Conservation (phyloP, 208 protist species). For the Trypanosoma mega region DNA sequence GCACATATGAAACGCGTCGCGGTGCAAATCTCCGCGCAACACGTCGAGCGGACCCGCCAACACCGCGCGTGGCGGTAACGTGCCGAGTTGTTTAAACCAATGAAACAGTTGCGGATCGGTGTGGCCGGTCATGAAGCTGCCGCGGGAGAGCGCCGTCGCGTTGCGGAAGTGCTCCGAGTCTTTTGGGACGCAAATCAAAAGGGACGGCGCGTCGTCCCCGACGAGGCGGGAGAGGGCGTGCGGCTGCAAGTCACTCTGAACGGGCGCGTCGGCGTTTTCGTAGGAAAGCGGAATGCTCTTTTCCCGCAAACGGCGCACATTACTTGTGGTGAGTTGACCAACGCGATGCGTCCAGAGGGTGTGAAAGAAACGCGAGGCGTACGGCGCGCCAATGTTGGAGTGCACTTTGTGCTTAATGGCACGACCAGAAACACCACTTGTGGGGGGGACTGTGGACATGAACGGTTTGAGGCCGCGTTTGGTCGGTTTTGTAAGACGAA, state of each 20-base stretch:
- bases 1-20: constrained; percentile 72
- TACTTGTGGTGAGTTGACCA: constrained; percentile 83
- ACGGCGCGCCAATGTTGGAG: constrained; percentile 67
- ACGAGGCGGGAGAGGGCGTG: constrained; percentile 77
- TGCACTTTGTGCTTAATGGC: constrained; percentile 72
- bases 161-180: constrained; percentile 80
- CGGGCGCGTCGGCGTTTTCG: constrained; percentile 32
- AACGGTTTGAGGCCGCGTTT: neutral
- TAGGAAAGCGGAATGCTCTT: constrained; percentile 41
- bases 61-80: constrained; percentile 70
- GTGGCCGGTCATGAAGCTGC: constrained; percentile 82
- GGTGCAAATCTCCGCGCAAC: constrained; percentile 63
- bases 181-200: constrained; percentile 71
- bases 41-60: constrained; percentile 72
- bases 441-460: constrained; percentile 13
- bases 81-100: constrained; percentile 87
- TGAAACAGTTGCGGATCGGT: constrained; percentile 89
- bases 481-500: neutral
- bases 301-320: constrained; percentile 59
- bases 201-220: constrained; percentile 62
- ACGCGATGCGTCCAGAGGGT: constrained; percentile 77
- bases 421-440: constrained; percentile 43
- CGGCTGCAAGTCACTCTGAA: constrained; percentile 82
- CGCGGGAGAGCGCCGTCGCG: constrained; percentile 54
- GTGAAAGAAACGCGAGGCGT: constrained; percentile 69